Percentiles rank a stretch among this genome's conserved stretches.
phyloP scores from a whole-genome alignment of 2,329 filamentous ascomycete species.

The Paracoccidioides brasiliensis region DNA sequence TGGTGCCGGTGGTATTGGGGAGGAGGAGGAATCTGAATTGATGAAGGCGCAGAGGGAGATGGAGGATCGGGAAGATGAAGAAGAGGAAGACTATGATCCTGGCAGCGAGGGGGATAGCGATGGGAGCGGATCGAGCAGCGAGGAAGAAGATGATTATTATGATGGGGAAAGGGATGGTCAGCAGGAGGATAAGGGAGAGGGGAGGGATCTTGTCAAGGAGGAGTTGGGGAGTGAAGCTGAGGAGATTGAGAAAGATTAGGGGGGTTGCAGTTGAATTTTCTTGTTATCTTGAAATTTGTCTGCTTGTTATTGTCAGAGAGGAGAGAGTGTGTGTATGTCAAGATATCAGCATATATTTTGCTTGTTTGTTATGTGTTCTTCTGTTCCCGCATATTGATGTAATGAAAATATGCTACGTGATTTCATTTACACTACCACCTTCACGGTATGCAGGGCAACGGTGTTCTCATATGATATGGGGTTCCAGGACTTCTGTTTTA shows the following conservation, averaged over 20 bases:
- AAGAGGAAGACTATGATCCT: slow-evolving; percentile 40
- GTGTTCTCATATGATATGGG: too few relatives aligned
- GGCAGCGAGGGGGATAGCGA: slow-evolving; percentile 37
- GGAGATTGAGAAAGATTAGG: slow-evolving; percentile 21
- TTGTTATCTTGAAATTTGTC: too few relatives aligned
- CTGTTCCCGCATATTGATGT: too few relatives aligned
- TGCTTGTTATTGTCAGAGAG: too few relatives aligned
- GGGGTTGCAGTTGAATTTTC: slow-evolving; percentile 7
- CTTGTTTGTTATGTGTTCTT: too few relatives aligned
- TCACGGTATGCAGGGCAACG: too few relatives aligned
- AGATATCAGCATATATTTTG: too few relatives aligned
- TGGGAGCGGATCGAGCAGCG: slow-evolving; percentile 33
- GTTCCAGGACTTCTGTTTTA: too few relatives aligned
- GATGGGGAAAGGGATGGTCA: not conserved
- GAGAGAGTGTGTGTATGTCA: too few relatives aligned
- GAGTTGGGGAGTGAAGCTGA: slow-evolving; percentile 35
- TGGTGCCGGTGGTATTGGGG: slow-evolving; percentile 13
- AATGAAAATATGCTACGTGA: too few relatives aligned
- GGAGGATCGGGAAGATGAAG: slow-evolving; percentile 36
- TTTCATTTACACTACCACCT: too few relatives aligned
- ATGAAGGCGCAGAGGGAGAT: slow-evolving; percentile 45
- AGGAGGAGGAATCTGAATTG: slow-evolving; percentile 45
- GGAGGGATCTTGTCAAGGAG: slow-evolving; percentile 26
- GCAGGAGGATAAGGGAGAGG: slow-evolving; percentile 19
- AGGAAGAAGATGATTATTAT: slow-evolving; percentile 26